These are phyloP conservation scores for Colletotrichum sp. DNA, from an alignment of 2,329 filamentous ascomycete species.

Conservation along the genomic window DNA sequence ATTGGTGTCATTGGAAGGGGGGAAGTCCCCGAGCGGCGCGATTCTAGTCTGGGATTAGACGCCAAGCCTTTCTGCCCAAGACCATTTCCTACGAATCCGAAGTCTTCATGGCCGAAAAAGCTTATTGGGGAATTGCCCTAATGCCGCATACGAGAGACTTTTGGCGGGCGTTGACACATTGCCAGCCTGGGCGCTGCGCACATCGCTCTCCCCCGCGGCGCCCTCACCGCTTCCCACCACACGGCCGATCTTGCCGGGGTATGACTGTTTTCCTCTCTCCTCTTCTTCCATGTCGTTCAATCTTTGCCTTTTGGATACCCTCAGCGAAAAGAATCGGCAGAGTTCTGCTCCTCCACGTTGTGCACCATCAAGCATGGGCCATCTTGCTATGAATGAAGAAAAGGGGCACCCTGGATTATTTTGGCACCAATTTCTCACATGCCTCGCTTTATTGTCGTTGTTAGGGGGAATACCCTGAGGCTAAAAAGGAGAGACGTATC, in stretches of 20 bases:
- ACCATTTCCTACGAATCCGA: neutral
- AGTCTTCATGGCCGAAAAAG: neutral
- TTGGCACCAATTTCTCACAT: neutral
- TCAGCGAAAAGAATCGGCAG: neutral
- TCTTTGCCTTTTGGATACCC: neutral
- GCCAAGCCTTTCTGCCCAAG: neutral
- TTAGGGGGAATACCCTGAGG: neutral
- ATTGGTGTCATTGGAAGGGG: neutral
- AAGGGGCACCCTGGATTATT: neutral
- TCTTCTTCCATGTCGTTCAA: neutral
- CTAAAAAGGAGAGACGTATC: neutral
- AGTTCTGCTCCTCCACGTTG: slow-evolving; percentile 1
- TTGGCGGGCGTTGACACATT: neutral
- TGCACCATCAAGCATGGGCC: neutral
- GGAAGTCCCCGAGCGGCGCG: neutral
- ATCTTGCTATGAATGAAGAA: neutral
- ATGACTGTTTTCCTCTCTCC: neutral
- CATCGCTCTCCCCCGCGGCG: neutral
- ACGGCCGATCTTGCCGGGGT: neutral
- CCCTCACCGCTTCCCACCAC: neutral
- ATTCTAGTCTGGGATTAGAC: neutral
- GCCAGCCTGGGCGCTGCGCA: neutral
- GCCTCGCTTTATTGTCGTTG: neutral
- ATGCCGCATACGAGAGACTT: neutral
- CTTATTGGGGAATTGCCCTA: neutral